Conservation (phyloP, 805 yeast genomes). For the Ogataea methylovora region DNA sequence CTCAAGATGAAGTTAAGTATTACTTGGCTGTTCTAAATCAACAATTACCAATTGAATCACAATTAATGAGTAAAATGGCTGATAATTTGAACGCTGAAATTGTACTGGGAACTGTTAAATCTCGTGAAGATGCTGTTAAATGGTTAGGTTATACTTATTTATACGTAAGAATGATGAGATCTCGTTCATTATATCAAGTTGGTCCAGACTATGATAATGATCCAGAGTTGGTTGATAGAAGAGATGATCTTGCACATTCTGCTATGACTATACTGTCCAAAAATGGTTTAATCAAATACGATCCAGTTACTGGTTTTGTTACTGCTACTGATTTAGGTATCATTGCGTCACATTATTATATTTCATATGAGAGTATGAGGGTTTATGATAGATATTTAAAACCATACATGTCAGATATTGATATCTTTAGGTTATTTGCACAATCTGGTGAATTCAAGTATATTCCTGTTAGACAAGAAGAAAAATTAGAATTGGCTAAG, state of each 20-base stretch:
- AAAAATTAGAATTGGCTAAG: constrained; percentile 62
- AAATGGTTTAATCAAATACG: constrained; percentile 54
- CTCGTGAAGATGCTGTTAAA: constrained; percentile 56
- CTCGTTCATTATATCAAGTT: constrained; percentile 71
- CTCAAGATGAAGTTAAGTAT: constrained; percentile 79
- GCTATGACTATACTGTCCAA: constrained; percentile 56
- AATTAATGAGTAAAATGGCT: constrained; percentile 58
- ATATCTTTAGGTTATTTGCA: constrained; percentile 70
- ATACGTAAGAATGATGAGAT: constrained; percentile 65
- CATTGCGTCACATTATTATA: constrained; percentile 83
- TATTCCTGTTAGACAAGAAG: constrained; percentile 83
- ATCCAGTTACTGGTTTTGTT: constrained; percentile 39
- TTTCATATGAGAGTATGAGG: constrained; percentile 65
- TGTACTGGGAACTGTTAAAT: constrained; percentile 58
- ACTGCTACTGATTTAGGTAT: constrained; percentile 65
- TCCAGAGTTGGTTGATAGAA: constrained; percentile 36
- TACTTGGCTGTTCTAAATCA: constrained; percentile 87
- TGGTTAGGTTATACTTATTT: constrained; percentile 83
- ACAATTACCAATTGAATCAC: constrained; percentile 89
- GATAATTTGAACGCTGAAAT: constrained; percentile 85
- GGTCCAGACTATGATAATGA: constrained; percentile 58
- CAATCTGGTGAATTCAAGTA: constrained; percentile 78
- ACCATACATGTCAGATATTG: constrained; percentile 63
- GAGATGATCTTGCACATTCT: constrained; percentile 68
- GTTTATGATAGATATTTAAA: constrained; percentile 55